Evolutionary conservation across 2,329 filamentous ascomycete genomes (phyloP), one percentile per base, ranked within the genome.

Genomic region (Nectriaceae sp.): DNA sequence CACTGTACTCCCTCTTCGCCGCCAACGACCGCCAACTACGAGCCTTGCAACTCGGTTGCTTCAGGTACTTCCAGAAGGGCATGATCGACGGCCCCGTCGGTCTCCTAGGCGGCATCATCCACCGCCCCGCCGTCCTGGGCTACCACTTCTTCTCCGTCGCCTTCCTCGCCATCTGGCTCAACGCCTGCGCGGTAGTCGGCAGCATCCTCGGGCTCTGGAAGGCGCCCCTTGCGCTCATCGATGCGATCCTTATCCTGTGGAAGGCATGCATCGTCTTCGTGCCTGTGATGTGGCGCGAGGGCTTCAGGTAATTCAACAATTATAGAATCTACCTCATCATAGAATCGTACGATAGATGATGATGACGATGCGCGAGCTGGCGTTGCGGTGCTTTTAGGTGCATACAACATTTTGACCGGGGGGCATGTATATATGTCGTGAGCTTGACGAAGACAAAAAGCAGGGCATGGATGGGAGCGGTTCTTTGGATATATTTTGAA

Each of bases 81-180:
- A 83, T 85, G 70, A 81, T 90, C 19, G 83, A 89, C 54, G 90
- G 88, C 26, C 94, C 94, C 3, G 84, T 88, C 39, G 88, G 89
- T 22, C 75, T 99, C 50, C 77, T 99, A 8, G 90, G 83, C 1
- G 94, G 91, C 13, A 79, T 97, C 48, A 85, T 96, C 56, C 81
- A 85, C 42, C 81, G 85, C 45, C 94, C 94, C 0, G 70, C 85
- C 43, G 80, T 91, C 33, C 83, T 99, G 33, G 85, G 94, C 60
- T 89, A 88, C 67, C 94, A 99, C 71, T 99, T 99, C 75, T 99
- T 97, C 73, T 83, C 85, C 21, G 94, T 99, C 24, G 94, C 94
- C 3, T 84, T 97, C 58, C 81, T 96, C 56, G 85, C 87, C 21
- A 90, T 97, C 56, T 95, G 89, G 87, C 64, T 85, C 52, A 72